phyloP scores from a whole-genome alignment of 768 basidiomycete species.

The Guyanaporus albipodus region DNA sequence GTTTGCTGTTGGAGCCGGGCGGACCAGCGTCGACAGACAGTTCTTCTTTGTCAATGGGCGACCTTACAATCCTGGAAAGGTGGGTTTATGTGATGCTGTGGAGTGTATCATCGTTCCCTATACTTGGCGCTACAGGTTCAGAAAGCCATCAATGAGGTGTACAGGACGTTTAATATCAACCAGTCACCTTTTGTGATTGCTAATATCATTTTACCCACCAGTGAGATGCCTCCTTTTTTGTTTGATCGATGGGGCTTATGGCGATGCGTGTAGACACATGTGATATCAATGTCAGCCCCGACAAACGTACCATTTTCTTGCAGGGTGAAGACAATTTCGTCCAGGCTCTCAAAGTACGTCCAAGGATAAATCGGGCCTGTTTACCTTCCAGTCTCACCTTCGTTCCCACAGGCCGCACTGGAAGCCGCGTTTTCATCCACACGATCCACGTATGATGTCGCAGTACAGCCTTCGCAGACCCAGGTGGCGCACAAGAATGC shows the following conservation, averaged over 20 bases:
- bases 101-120: neutral
- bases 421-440: conserved; percentile 65
- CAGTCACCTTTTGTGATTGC: conserved; percentile 83
- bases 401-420: conserved; percentile 48
- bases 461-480: conserved; percentile 19
- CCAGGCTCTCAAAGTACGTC: conserved; percentile 65
- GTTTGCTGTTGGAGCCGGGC: conserved; percentile 69
- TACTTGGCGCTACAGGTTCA: conserved; percentile 51
- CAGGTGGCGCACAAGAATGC: conserved; percentile 4
- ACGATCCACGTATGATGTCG: conserved; percentile 69
- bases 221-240: conserved; percentile 37
- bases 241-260: neutral
- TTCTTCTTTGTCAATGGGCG: conserved; percentile 92
- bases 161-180: conserved; percentile 70
- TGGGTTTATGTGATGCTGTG: conserved; percentile 22
- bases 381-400: neutral
- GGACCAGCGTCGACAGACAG: conserved; percentile 80
- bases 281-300: conserved; percentile 95
- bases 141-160: conserved; percentile 90
- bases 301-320: conserved; percentile 92
- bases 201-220: conserved; percentile 76
- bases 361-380: too few species aligned
- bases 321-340: conserved; percentile 84
- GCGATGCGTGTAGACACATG: conserved; percentile 51
- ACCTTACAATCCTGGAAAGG: conserved; percentile 79